Base-by-base conservation (phyloP, 371 early-diverging fungal species). In the Rhizopus arrhizus region DNA sequence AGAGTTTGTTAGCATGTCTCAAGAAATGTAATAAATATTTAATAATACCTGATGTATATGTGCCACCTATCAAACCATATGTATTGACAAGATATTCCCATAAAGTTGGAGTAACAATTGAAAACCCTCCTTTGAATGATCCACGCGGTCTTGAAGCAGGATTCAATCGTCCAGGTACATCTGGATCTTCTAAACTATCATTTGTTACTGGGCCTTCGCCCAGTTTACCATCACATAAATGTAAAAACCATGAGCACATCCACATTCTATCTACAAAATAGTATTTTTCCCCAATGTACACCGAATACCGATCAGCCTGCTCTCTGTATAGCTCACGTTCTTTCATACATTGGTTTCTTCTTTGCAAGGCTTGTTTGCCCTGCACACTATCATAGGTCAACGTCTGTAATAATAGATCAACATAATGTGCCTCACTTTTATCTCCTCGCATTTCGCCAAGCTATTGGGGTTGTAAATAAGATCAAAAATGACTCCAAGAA, bases 381-480 rank as follows among this genome's bases (percentile, higher is more conserved):
- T 69, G 56, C 13, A 68, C 75, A 34, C 67, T 74, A 51, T 66
- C 73, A n/a, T 67, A 55, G 9, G 80, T 80, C 50, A 80, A 42
- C 0, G 56, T 42, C 40, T 75, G 56, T 46, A 77, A 56, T 35
- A 76, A 53, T 0, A 34, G 16, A 48, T 80, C 58, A 9, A 80
- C 75, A 64, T 76, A 72, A 29, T 74, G 53, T 8, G 75, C 69
- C 58, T 80, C 80, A 29, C 75, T 74, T 22, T 61, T 54, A 62
- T 80, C 77, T 0, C 80, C 80, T 8, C 80, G 66, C 1, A 64
- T 66, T 49, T 80, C 80, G n/a, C 80, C 80, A 11, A 75, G 49
- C 74, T 74, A 62, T 15, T 22, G 22, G 22, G 2, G 2, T 22
- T 22, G 22, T 22, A 22, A 22, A 22, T 22, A 22, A 22, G 22